Base-by-base conservation (phyloP, 164 flowering plant species). In the Stephania japonica region DNA sequence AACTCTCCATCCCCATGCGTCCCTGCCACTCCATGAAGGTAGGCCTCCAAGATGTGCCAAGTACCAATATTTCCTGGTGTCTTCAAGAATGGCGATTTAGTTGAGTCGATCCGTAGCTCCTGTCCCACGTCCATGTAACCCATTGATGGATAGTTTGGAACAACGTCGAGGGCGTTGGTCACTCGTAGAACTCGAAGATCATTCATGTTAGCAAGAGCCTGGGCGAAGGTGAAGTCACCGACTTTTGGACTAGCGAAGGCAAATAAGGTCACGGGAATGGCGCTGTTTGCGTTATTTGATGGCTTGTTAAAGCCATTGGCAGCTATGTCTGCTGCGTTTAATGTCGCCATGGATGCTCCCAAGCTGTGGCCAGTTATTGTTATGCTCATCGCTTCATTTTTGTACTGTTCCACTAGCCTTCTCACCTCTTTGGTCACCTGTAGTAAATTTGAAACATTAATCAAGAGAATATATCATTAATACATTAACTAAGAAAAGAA, bases 1-100 rank as follows among this genome's bases (percentile, higher is more conserved):
- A 93, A 93, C 65, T 76, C 90, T 27, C 86, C 90, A 0, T 25
- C 24, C 32, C 97, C 93, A 41, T 86, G 89, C 24, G 87, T 80
- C 27, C 98, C 98, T 0, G 98, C 97, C 59, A 94, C 87, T 43
- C 96, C 98, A 81, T 94, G 97, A 80, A 94, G 56, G 65, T 94
- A 85, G 1, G 69, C 84, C 80, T 94, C 97, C 84, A 90, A 73
- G 77, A 77, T 87, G 77, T 93, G 99, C 90, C 87, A 83, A 23
- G 63, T 80, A 0, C 49, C 3, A 1, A 80, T 10, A 49, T 75
- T 79, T 14, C 89, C 92, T 0, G 90, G 87, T 7, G 80, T 75
- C 79, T 90, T 94, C 81, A 94, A 69, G 80, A 84, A 90, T 8
- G 68, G 23, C 0, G 99, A 94, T 70, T 87, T 86, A 0, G 73